Conservation (phyloP, 1,284 basidiomycete genomes). For the Ustilago curta region DNA sequence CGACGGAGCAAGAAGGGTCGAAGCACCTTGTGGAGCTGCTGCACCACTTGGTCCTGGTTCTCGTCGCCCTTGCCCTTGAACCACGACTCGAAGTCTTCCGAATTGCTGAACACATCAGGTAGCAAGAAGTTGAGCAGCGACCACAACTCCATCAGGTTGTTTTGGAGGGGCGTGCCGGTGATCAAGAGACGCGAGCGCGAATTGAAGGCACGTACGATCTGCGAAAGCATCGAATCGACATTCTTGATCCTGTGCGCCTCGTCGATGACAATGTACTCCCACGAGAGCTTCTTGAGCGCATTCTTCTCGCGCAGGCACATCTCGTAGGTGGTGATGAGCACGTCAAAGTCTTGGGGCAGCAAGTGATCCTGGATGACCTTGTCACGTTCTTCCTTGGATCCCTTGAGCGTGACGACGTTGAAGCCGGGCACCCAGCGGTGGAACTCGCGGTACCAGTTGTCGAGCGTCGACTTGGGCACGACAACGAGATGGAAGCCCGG, state of each 20-base stretch:
- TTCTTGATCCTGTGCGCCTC: conserved; percentile 99
- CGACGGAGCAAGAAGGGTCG: conserved; percentile 92
- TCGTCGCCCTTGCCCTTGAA: conserved; percentile 75
- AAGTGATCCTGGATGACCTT: conserved; percentile 83
- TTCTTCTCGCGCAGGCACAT: conserved; percentile 95
- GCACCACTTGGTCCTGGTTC: conserved; percentile 84
- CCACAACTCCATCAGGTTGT: conserved; percentile 97
- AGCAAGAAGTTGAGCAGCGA: conserved; percentile 86
- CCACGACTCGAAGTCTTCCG: conserved; percentile 77
- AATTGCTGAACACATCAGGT: conserved; percentile 72
- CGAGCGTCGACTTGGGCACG: conserved; percentile 95
- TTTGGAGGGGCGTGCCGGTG: conserved; percentile 96
- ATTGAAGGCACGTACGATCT: conserved; percentile 92
- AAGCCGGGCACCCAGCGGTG: conserved; percentile 87
- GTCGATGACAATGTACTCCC: conserved; percentile 98
- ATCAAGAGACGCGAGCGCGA: conserved; percentile 91
- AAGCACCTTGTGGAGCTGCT: conserved; percentile 96
- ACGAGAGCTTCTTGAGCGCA: conserved; percentile 91
- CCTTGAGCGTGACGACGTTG: conserved; percentile 83
- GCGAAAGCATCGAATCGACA: conserved; percentile 93
- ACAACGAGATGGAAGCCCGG: conserved; percentile 91
- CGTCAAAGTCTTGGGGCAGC: conserved; percentile 89
- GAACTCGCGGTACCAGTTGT: conserved; percentile 97
- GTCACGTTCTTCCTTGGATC: conserved; percentile 88
- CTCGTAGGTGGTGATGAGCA: conserved; percentile 97